A percentile compares a stretch with the other conserved stretches of the same genome.
Conservation (phyloP, 2,329 filamentous ascomycete species). For the Monascus ruber region DNA sequence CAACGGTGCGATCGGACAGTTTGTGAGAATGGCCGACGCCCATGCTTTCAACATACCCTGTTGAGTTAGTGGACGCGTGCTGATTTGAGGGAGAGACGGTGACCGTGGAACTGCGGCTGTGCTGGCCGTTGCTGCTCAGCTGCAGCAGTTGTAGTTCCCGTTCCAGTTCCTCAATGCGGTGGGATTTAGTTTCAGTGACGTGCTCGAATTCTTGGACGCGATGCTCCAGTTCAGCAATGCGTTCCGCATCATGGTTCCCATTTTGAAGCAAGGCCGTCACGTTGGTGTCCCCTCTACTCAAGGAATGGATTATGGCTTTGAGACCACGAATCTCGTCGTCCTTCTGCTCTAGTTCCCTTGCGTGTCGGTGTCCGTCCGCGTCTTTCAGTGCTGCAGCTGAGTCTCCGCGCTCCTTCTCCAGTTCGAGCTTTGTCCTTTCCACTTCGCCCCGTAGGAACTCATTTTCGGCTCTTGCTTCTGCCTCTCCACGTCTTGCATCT, state of each 20-base stretch:
- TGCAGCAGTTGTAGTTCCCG: slow-evolving; percentile 51
- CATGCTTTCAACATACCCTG: slow-evolving; percentile 15
- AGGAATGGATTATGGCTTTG: slow-evolving; percentile 93
- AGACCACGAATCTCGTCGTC: slow-evolving; percentile 95
- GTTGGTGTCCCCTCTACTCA: slow-evolving; percentile 54
- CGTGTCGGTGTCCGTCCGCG: slow-evolving; percentile 34
- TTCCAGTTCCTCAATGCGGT: slow-evolving; percentile 74
- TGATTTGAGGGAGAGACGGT: slow-evolving; percentile 21
- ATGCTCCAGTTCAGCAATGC: slow-evolving; percentile 57
- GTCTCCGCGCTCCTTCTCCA: slow-evolving; percentile 80
- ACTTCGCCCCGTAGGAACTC: slow-evolving; percentile 93
- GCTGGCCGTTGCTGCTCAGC: slow-evolving; percentile 12
- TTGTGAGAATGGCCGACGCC: slow-evolving; percentile 25
- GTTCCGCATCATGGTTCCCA: slow-evolving; percentile 41
- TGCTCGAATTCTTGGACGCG: slow-evolving; percentile 69
- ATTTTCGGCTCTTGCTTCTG: slow-evolving; percentile 88
- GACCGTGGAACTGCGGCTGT: slow-evolving; percentile 25
- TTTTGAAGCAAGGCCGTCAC: slow-evolving; percentile 18
- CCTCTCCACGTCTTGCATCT: slow-evolving; percentile 85
- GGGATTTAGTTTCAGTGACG: slow-evolving; percentile 59
- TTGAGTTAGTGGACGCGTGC: slow-evolving; percentile 19
- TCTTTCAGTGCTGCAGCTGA: slow-evolving; percentile 51
- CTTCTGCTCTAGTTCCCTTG: slow-evolving; percentile 79
- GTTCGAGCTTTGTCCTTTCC: slow-evolving; percentile 76
- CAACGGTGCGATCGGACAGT: slow-evolving; percentile 32